Evolutionary conservation across 805 yeast genomes (phyloP), one percentile per base, ranked within the genome.

Genomic region (Ogataea paraovalis): DNA sequence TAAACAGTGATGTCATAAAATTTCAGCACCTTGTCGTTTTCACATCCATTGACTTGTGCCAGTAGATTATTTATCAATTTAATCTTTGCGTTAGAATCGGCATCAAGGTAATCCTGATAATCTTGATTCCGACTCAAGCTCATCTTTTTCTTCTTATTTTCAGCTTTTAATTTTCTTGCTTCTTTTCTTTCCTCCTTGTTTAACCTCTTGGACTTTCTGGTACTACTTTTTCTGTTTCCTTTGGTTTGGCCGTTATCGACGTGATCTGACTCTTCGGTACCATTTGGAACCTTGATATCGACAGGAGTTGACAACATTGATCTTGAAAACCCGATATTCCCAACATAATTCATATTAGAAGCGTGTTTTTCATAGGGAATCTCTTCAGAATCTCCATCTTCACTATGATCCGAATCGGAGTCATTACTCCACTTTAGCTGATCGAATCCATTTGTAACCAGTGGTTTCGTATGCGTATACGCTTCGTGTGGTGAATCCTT

Each of bases 1-100:
- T 80, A 80, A 2, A 85, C 64, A 0, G 85, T 74, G 8, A 82
- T 73, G 51, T 83, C 83, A 45, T 76, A 75, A 55, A 73, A 78
- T 50, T 79, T 80, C 22, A 78, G 60, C 2, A 77, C 54, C 50
- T 68, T 68, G 34, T 58, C 55, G 32, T 46, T 46, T 16, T 59
- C 60, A 18, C 28, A 27, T 48, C 57, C 40, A 41, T 49, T n/a
- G 38, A 53, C 48, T 39, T 50, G 41, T 5, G 34, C 48, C 13
- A 58, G 56, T 2, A 58, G 37, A 10, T 40, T 46, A 52, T 37
- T 42, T 27, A 39, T 54, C 50, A 54, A 48, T 52, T 13, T 58
- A 4, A 50, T 20, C 38, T 55, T 53, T 7, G 43, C 56, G 1
- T 52, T 51, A 12, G 52, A 48, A 41, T 54, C 49, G 4, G 52